Evolutionary conservation across 805 yeast genomes (phyloP).

Genomic region (Wickerhamiella occidentalis): DNA sequence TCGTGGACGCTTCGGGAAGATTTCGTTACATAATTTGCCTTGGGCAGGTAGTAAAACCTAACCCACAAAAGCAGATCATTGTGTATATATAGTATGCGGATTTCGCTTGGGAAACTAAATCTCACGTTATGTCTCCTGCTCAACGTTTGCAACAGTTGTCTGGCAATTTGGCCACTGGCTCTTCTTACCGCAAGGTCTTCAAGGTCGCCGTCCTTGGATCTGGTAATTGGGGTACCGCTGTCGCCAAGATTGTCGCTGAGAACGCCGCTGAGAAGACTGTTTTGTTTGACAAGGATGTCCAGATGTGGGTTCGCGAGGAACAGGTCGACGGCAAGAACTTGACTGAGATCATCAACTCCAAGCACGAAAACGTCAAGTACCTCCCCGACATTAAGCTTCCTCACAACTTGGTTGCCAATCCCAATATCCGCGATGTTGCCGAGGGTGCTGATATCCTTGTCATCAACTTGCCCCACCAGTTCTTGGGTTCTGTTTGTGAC

Average conservation of each 20-base stretch:
- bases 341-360: conserved; percentile 79
- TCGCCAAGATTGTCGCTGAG: conserved; percentile 90
- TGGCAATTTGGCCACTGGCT: conserved; percentile 11
- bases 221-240: conserved; percentile 97
- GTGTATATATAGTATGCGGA: neutral
- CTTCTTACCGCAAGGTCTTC: conserved; percentile 27
- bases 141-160: conserved; percentile 12
- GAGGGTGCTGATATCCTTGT: conserved; percentile 73
- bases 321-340: conserved; percentile 57
- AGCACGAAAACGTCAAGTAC: conserved; percentile 90
- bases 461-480: conserved; percentile 96
- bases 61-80: neutral
- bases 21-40: neutral
- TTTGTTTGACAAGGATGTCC: conserved; percentile 59
- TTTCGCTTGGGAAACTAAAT: neutral
- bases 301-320: conserved; percentile 97
- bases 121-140: neutral
- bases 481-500: conserved; percentile 60
- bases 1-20: neutral
- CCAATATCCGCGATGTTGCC: conserved; percentile 66
- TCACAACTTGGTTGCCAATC: conserved; percentile 73
- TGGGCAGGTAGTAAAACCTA: neutral
- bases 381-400: conserved; percentile 85
- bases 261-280: conserved; percentile 61
- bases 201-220: conserved; percentile 77